Conservation (phyloP, 805 yeast species). For the Lachancea quebecensis region DNA sequence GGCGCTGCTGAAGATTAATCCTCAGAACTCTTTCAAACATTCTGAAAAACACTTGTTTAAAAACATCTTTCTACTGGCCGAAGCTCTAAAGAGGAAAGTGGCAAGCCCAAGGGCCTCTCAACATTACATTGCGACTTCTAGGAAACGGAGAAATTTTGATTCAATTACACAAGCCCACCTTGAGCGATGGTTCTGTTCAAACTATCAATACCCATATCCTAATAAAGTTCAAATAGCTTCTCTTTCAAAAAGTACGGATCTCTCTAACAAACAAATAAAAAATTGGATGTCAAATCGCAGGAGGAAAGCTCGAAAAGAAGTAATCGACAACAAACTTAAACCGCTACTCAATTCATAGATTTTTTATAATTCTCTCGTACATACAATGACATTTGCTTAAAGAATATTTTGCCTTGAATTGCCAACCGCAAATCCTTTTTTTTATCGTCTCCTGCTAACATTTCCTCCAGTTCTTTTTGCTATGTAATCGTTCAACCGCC, state of each 20-base stretch:
- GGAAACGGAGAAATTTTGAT: neutral
- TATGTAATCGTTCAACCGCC: no score
- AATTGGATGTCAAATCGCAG: constrained; percentile 27
- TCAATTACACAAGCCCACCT: neutral
- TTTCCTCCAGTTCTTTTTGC: no score
- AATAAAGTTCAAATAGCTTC: constrained; percentile 8
- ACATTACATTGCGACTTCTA: neutral
- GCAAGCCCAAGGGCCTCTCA: neutral
- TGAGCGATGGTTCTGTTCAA: constrained; percentile 8
- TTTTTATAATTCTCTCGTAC: neutral
- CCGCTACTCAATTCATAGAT: neutral
- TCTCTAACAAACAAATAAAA: constrained; percentile 20
- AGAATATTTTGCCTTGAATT: constrained; percentile 1
- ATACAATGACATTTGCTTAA: neutral
- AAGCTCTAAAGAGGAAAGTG: no score
- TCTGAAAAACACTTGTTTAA: no score
- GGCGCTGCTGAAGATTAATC: neutral
- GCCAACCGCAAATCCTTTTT: neutral
- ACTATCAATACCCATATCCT: constrained; percentile 17
- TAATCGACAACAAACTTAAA: neutral
- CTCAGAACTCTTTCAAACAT: no score
- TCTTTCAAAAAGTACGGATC: constrained; percentile 11
- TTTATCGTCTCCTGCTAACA: no score
- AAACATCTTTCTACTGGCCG: no score
- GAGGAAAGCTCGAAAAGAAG: constrained; percentile 15